A percentile compares a stretch with the other conserved stretches of the same genome.
Conservation (phyloP, 2,329 filamentous ascomycete genomes). For the Aureobasidium sp. region DNA sequence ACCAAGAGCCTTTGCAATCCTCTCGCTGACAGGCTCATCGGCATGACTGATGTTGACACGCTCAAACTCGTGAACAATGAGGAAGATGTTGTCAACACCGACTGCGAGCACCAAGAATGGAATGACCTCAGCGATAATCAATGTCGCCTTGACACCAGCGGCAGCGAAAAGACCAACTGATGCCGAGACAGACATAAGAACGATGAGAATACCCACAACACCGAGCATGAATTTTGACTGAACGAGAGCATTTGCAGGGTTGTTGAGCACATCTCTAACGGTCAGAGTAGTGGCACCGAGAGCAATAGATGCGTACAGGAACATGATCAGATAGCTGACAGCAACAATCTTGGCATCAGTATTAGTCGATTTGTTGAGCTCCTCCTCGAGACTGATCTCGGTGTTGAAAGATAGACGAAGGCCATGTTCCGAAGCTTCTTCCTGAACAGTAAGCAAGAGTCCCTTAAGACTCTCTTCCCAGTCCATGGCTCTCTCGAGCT, state of each 20-base stretch:
- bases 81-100: conserved; percentile 96
- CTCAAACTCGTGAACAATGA: conserved; percentile 97
- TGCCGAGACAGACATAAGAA: conserved; percentile 93
- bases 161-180: conserved; percentile 94
- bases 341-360: conserved; percentile 95
- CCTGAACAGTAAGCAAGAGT: conserved; percentile 68
- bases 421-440: conserved; percentile 69
- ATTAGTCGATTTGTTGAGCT: conserved; percentile 96
- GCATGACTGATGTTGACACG: conserved; percentile 87
- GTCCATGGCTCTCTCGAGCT: conserved; percentile 69
- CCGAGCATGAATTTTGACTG: conserved; percentile 96
- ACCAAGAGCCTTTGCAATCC: conserved; percentile 81
- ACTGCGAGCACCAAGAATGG: conserved; percentile 95
- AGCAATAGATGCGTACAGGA: conserved; percentile 89
- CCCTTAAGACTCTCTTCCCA: conserved; percentile 78
- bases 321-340: conserved; percentile 98
- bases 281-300: conserved; percentile 82
- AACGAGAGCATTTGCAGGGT: conserved; percentile 77
- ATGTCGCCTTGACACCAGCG: conserved; percentile 81
- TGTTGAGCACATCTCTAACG: conserved; percentile 67
- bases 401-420: conserved; percentile 89
- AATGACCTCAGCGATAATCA: conserved; percentile 98
- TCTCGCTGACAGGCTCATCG: conserved; percentile 77
- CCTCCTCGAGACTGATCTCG: conserved; percentile 88
- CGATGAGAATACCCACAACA: conserved; percentile 89